Conservation (phyloP, 345 rosid genomes). For the Acer saccharum region DNA sequence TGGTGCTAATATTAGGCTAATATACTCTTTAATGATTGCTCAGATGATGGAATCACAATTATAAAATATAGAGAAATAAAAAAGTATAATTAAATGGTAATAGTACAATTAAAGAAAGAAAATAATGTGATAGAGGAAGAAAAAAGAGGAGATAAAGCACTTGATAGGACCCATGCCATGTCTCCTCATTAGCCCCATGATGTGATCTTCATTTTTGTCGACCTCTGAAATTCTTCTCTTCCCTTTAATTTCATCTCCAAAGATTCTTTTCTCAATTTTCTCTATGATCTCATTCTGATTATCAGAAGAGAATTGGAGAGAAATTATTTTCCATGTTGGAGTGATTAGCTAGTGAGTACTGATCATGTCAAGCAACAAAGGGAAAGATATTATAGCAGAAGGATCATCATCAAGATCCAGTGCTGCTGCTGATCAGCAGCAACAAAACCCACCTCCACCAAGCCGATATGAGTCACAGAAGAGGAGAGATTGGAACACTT, state of each 20-base stretch:
- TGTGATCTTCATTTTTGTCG: constrained; percentile 32
- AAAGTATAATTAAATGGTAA: constrained; percentile 44
- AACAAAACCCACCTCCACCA: constrained; percentile 47
- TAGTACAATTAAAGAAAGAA: constrained; percentile 61
- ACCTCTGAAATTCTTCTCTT: neutral
- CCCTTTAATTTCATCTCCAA: constrained; percentile 18
- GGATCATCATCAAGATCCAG: constrained; percentile 44
- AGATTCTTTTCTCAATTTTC: constrained; percentile 28
- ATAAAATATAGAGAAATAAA: constrained; percentile 38
- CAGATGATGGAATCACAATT: constrained; percentile 59
- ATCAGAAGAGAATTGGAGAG: neutral
- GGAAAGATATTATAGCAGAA: constrained; percentile 65
- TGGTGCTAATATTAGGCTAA: constrained; percentile 31
- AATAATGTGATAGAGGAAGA: constrained; percentile 51
- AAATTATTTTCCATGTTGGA: neutral
- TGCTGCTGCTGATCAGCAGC: constrained; percentile 21
- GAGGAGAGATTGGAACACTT: constrained; percentile 90
- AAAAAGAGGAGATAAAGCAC: constrained; percentile 68
- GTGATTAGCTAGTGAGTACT: constrained; percentile 5
- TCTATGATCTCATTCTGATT: neutral
- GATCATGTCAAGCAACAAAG: constrained; percentile 50
- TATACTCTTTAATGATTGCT: constrained; percentile 52
- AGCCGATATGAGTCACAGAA: constrained; percentile 90
- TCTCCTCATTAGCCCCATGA: constrained; percentile 51
- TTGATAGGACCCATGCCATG: constrained; percentile 58